These are phyloP conservation scores for Hericium erinaceus DNA, from an alignment of 768 basidiomycete genomes.

Conservation along the genomic window DNA sequence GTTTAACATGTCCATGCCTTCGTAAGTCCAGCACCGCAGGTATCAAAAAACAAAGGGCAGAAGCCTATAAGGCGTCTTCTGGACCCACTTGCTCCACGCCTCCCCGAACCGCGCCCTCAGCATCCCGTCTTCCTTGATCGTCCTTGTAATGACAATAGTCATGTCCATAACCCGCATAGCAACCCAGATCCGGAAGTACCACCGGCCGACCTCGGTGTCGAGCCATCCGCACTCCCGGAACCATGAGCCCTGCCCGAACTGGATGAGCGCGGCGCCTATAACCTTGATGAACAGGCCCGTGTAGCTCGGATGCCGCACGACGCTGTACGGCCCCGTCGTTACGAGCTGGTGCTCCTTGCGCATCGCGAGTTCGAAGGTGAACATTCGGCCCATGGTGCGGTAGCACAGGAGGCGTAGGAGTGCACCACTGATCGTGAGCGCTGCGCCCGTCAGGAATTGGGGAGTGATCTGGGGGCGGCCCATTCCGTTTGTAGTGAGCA, in stretches of 20 bases:
- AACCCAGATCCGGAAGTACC: constrained; percentile 1
- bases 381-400: constrained; percentile 18
- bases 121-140: constrained; percentile 1
- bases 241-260: constrained; percentile 12
- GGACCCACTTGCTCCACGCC: neutral
- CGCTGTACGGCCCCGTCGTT: constrained; percentile 20
- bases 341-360: constrained; percentile 18
- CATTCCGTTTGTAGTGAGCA: too few species aligned
- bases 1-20: too few species aligned
- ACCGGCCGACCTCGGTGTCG: constrained; percentile 6
- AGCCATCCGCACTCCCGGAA: constrained; percentile 9
- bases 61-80: neutral
- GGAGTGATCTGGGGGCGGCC: constrained; percentile 4
- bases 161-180: too few species aligned
- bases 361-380: constrained; percentile 21
- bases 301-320: constrained; percentile 23
- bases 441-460: constrained; percentile 9
- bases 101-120: neutral
- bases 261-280: constrained; percentile 3
- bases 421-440: constrained; percentile 7
- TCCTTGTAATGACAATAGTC: neutral
- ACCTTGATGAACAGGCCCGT: constrained; percentile 4
- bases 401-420: constrained; percentile 14
- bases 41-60: neutral
- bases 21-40: too few species aligned